These are phyloP conservation scores for Sphaerulina vaccinii DNA, from an alignment of 2,329 filamentous ascomycete species.

Conservation along the genomic window DNA sequence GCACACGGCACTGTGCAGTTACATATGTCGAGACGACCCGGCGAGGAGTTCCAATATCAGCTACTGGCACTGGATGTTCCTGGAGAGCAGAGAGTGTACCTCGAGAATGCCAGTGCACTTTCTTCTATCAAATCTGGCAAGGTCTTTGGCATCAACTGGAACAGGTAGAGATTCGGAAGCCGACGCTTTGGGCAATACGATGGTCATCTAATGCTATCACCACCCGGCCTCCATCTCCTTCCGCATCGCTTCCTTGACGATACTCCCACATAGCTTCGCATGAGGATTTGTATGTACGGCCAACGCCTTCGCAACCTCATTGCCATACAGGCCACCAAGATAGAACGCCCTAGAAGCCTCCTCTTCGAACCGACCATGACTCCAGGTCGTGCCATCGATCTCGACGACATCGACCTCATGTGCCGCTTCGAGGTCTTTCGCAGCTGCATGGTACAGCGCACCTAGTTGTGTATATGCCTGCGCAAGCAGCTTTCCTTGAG, in stretches of 20 bases:
- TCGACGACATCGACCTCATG: constrained; percentile 32
- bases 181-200: not conserved
- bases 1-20: constrained; percentile 72
- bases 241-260: constrained; percentile 59
- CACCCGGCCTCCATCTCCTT: constrained; percentile 49
- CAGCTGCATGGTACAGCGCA: constrained; percentile 33
- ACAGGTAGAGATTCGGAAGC: constrained; percentile 19
- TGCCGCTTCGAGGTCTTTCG: constrained; percentile 24
- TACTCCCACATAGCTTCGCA: constrained; percentile 61
- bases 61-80: constrained; percentile 77
- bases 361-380: constrained; percentile 48
- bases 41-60: constrained; percentile 70
- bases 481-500: constrained; percentile 64
- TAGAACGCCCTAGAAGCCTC: constrained; percentile 57
- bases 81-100: constrained; percentile 62
- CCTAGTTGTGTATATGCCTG: constrained; percentile 66
- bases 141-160: constrained; percentile 64
- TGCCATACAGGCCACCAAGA: constrained; percentile 55
- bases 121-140: constrained; percentile 41
- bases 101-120: constrained; percentile 61
- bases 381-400: constrained; percentile 36
- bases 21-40: constrained; percentile 70
- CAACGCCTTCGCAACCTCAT: constrained; percentile 56
- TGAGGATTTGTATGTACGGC: constrained; percentile 62
- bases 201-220: not conserved